These are phyloP conservation scores for Exophiala mesophila DNA, from an alignment of 2,329 filamentous ascomycete species.

Conservation along the genomic window DNA sequence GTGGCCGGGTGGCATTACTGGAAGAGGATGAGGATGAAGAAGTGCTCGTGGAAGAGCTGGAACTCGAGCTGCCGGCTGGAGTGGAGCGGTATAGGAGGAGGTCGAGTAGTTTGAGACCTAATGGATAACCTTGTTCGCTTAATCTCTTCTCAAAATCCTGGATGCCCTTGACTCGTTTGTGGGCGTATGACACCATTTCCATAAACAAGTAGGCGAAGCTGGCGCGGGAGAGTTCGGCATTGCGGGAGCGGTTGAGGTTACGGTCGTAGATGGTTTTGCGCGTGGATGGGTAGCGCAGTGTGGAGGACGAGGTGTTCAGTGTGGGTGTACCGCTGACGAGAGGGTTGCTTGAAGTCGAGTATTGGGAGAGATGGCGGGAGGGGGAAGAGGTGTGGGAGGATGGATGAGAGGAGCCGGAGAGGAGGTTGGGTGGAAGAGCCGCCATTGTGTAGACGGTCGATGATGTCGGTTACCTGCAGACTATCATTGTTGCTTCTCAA, in stretches of 20 bases:
- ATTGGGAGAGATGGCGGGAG: constrained; percentile 18
- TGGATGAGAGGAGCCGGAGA: constrained; percentile 15
- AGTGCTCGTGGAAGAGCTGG: constrained; percentile 73
- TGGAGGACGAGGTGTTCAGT: constrained; percentile 32
- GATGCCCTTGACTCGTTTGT: constrained; percentile 83
- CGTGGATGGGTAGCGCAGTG: constrained; percentile 79
- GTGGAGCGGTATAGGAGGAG: constrained; percentile 80
- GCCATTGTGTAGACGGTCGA: constrained; percentile 13
- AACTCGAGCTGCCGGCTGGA: constrained; percentile 79
- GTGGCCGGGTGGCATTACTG: constrained; percentile 66
- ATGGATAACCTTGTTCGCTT: constrained; percentile 85
- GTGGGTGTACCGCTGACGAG: constrained; percentile 41
- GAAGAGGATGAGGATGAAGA: constrained; percentile 49
- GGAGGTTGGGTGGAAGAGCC: constrained; percentile 8
- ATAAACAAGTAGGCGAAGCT: constrained; percentile 95
- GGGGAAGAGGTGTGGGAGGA: constrained; percentile 25
- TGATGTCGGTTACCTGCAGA: no score
- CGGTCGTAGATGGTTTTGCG: constrained; percentile 98
- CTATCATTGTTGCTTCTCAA: no score
- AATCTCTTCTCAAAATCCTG: constrained; percentile 88
- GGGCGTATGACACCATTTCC: constrained; percentile 95
- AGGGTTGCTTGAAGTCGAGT: constrained; percentile 13
- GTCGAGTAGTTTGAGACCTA: constrained; percentile 91
- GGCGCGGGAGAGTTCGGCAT: constrained; percentile 82
- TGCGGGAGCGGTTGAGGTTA: constrained; percentile 83